These are phyloP conservation scores for Saccharomyces uvarum DNA, from an alignment of 1,139 yeast genomes.

Conservation along the genomic window DNA sequence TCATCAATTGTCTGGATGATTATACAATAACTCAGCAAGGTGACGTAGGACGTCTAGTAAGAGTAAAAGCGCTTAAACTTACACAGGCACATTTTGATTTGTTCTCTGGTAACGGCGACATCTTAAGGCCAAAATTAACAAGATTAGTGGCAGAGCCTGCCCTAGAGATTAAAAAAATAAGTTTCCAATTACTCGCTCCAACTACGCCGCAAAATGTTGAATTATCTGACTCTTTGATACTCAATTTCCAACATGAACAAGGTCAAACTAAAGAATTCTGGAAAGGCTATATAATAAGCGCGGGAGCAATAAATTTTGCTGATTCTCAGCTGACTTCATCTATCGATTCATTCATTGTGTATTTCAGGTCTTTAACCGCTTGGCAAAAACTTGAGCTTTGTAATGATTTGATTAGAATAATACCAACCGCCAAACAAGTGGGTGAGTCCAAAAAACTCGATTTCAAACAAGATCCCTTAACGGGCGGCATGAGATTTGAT, in stretches of 20 bases:
- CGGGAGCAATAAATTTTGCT: conserved; percentile 55
- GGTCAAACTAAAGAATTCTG: conserved; percentile 35
- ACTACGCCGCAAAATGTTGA: not conserved
- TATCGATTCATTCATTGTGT: conserved; percentile 37
- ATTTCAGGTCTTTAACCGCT: conserved; percentile 22
- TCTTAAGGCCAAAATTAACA: conserved; percentile 36
- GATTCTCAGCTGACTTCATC: conserved; percentile 42
- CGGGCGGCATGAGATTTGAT: conserved; percentile 14
- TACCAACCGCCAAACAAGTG: conserved; percentile 16
- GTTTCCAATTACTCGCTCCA: not conserved
- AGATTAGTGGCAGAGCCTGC: conserved; percentile 50
- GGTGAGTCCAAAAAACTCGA: conserved; percentile 19
- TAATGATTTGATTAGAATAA: conserved; percentile 15
- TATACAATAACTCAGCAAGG: conserved; percentile 65
- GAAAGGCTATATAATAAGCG: conserved; percentile 50
- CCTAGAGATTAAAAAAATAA: conserved; percentile 35
- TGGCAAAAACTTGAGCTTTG: conserved; percentile 10
- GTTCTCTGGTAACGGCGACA: conserved; percentile 13
- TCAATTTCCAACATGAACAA: not conserved
- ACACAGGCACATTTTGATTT: conserved; percentile 30
- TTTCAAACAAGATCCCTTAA: not conserved
- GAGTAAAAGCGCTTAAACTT: conserved; percentile 44
- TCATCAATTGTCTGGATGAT: conserved; percentile 43
- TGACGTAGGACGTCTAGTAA: conserved; percentile 69
- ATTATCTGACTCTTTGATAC: not conserved